These are phyloP conservation scores for Cladorrhinum sp. DNA, from an alignment of 2,329 filamentous ascomycete species.

Conservation along the genomic window DNA sequence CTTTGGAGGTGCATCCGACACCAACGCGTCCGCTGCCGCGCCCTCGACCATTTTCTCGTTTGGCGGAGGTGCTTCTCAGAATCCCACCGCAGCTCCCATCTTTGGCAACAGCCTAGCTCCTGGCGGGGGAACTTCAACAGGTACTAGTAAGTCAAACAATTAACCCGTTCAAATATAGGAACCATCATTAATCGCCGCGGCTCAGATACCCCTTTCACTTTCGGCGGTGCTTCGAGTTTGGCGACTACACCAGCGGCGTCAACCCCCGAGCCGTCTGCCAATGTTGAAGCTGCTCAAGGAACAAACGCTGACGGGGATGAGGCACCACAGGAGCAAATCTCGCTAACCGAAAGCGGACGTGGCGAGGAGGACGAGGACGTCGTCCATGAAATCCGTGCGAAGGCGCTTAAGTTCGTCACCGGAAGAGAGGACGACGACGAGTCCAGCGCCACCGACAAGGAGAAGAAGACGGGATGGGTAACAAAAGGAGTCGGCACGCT, in stretches of 20 bases:
- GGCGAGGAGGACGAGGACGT: conserved; percentile 71
- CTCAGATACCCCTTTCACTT: conserved; percentile 53
- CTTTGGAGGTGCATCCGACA: conserved; percentile 36
- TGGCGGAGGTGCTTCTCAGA: conserved; percentile 32
- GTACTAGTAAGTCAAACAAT: conserved; percentile 40
- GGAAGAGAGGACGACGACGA: conserved; percentile 44
- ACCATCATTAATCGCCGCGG: conserved; percentile 20
- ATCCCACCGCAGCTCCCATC: conserved; percentile 31
- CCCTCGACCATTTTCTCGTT: conserved; percentile 36
- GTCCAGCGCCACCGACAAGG: conserved; percentile 41
- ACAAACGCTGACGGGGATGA: conserved; percentile 51
- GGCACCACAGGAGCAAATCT: conserved; percentile 65
- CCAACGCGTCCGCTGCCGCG: conserved; percentile 11
- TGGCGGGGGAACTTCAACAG: conserved; percentile 38
- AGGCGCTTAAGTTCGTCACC: conserved; percentile 60
- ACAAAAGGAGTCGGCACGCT: conserved; percentile 69
- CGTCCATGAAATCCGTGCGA: conserved; percentile 67
- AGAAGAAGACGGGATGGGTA: conserved; percentile 60
- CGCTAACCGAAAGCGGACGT: conserved; percentile 62
- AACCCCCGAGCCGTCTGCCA: conserved; percentile 55
- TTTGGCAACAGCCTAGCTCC: conserved; percentile 34
- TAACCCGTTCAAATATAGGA: conserved; percentile 3
- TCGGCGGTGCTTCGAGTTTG: conserved; percentile 59
- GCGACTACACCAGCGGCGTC: conserved; percentile 58
- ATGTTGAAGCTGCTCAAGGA: conserved; percentile 44